Evolutionary conservation across 75 land plant genomes (phyloP).

Genomic region (Selaginella tamariscina): DNA sequence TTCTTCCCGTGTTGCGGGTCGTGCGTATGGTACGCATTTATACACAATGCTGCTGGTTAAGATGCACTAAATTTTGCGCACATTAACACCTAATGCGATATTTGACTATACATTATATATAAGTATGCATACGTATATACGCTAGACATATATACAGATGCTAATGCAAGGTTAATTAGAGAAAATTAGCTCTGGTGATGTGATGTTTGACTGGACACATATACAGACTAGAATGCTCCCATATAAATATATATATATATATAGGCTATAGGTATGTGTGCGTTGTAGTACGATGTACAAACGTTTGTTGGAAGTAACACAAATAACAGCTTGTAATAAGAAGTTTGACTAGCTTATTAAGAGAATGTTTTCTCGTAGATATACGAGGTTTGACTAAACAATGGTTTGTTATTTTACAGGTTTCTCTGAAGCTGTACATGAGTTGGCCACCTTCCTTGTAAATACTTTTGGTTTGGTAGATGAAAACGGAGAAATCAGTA

Average conservation of each 20-base stretch:
- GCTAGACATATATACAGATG: too few relatives aligned
- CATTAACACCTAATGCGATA: background rate
- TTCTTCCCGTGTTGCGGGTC: slow-evolving; percentile 10
- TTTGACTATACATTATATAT: background rate
- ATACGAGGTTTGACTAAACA: too few relatives aligned
- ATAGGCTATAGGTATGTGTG: too few relatives aligned
- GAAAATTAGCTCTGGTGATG: too few relatives aligned
- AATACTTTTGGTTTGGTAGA: background rate
- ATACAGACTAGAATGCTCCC: background rate
- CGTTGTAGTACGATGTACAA: too few relatives aligned
- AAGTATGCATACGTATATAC: background rate
- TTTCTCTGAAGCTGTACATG: background rate
- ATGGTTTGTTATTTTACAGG: background rate
- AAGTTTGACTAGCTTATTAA: too few relatives aligned
- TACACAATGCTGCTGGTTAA: background rate
- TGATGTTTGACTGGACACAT: too few relatives aligned
- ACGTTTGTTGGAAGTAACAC: too few relatives aligned
- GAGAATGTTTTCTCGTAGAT: background rate
- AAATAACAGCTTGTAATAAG: too few relatives aligned
- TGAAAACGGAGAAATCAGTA: background rate
- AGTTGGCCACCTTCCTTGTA: background rate
- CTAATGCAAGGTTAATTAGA: too few relatives aligned
- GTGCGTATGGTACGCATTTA: slow-evolving; percentile 6
- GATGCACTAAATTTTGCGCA: background rate
- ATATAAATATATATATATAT: too few relatives aligned